Conservation (phyloP, 768 basidiomycete species). For the Gyrodon lividus region DNA sequence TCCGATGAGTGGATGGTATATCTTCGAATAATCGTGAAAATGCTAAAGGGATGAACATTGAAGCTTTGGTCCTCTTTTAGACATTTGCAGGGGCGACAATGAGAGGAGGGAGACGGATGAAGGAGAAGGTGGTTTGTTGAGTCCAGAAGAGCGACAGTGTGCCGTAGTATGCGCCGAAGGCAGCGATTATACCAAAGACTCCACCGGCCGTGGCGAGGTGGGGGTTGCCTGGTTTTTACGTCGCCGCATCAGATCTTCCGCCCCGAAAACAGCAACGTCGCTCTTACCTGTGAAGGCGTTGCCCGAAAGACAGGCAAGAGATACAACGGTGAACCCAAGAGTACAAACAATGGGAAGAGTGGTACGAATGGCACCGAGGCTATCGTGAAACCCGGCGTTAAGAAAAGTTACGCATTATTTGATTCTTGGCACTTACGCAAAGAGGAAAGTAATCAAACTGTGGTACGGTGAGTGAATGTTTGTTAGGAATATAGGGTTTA, state of each 20-base stretch:
- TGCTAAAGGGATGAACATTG: not conserved
- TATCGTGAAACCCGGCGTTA: constrained; percentile 1
- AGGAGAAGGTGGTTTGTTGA: constrained; percentile 26
- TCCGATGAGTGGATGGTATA: not conserved
- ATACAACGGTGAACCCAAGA: constrained; percentile 21
- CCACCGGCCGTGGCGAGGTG: constrained; percentile 29
- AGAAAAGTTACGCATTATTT: not conserved
- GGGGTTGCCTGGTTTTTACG: constrained; percentile 14
- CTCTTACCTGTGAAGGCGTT: constrained; percentile 28
- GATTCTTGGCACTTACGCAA: constrained; percentile 15
- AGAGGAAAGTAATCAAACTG: constrained; percentile 26
- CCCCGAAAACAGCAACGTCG: not conserved
- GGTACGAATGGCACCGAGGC: constrained; percentile 27
- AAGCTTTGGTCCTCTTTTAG: not conserved
- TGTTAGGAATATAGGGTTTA: not conserved
- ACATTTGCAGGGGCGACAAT: constrained; percentile 17
- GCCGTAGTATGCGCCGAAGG: constrained; percentile 31
- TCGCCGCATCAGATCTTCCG: not conserved
- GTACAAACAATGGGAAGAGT: constrained; percentile 22
- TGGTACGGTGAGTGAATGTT: not conserved
- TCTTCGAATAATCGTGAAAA: not conserved
- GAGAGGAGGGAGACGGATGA: constrained; percentile 26
- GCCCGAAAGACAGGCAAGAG: constrained; percentile 24
- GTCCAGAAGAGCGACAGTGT: constrained; percentile 29
- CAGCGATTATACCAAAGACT: constrained; percentile 24